Conservation (phyloP, 2,329 filamentous ascomycete species). For the Diaporthe capsici region DNA sequence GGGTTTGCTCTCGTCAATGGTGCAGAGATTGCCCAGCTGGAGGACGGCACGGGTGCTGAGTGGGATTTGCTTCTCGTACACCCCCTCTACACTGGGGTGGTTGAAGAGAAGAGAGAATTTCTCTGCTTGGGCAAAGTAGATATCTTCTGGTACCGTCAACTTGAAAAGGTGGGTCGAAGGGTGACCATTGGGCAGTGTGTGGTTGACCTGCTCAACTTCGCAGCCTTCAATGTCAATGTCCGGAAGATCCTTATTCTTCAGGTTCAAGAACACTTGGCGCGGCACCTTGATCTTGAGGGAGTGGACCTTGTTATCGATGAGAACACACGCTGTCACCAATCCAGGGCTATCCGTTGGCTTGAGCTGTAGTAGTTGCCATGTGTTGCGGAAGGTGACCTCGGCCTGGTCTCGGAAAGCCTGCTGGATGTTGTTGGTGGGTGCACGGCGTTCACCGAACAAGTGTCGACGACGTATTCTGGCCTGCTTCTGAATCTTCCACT, state of each 20-base stretch:
- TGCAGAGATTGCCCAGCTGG: slow-evolving; percentile 90
- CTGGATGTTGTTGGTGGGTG: slow-evolving; percentile 74
- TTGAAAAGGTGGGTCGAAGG: slow-evolving; percentile 95
- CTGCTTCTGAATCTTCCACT: slow-evolving; percentile 98
- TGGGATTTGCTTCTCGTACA: slow-evolving; percentile 95
- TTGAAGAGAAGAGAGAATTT: slow-evolving; percentile 89
- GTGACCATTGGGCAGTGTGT: slow-evolving; percentile 95
- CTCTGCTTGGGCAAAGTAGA: slow-evolving; percentile 86
- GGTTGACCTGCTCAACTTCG: slow-evolving; percentile 91
- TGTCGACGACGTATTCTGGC: slow-evolving; percentile 88
- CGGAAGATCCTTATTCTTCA: slow-evolving; percentile 89
- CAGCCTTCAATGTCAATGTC: slow-evolving; percentile 90
- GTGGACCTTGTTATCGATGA: slow-evolving; percentile 95
- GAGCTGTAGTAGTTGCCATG: slow-evolving; percentile 95
- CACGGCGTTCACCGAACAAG: slow-evolving; percentile 88
- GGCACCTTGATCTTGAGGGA: slow-evolving; percentile 89
- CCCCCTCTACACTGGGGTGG: slow-evolving; percentile 94
- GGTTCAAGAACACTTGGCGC: slow-evolving; percentile 89
- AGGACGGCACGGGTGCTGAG: slow-evolving; percentile 89
- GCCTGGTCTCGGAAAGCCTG: slow-evolving; percentile 91
- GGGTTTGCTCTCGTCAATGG: slow-evolving; percentile 90
- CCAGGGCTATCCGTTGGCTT: slow-evolving; percentile 86
- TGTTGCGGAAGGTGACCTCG: slow-evolving; percentile 89
- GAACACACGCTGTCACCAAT: slow-evolving; percentile 87
- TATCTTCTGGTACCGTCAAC: slow-evolving; percentile 88